Evolutionary conservation across 1,139 yeast species (phyloP), one percentile per base, ranked within the genome.

Genomic region (Candida albicans): DNA sequence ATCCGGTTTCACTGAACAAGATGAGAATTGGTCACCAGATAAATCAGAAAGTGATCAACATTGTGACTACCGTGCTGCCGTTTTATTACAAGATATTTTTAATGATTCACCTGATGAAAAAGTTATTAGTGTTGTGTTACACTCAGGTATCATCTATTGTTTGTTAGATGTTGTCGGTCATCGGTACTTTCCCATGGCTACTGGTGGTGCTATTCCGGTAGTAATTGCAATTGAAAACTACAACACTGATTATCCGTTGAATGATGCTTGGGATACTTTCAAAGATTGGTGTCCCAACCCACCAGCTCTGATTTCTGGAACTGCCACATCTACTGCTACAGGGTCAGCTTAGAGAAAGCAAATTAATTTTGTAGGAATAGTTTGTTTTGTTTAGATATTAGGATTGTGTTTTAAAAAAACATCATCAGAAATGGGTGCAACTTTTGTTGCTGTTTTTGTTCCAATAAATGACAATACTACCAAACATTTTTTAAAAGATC

Each of bases 111-210:
- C 55, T 40, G 68, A 66, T n/a, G 56, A 52, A 37, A 48, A 50
- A 4, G 57, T 64, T 9, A 58, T 69, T 15, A 68, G 73, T 15
- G 42, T 68, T 10, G 70, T 71, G 6, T 48, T 68, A 2, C 75
- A 70, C 48, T 57, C 66, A 1, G 75, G 73, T 8, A 46, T 66
- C 9, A 65, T 69, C 31, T 53, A 52, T 42, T 61, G 70, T 2
- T 42, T 68, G 25, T 56, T 70, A 45, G 52, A 57, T 29, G 64
- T 61, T 2, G 47, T 63, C 2, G 52, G 57, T 15, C 75, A 70
- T 48, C 31, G 51, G 9, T 25, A 22, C 11, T 45, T 36, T 36
- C 18, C 38, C 1, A 24, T 52, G 35, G 27, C 25, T 8, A 43
- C 56, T 6, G 55, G 55, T 2, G 49, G 44, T 10, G 37, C 51